These are phyloP conservation scores for Ascoidea rubescens DNA, from an alignment of 805 yeast species.

Conservation along the genomic window DNA sequence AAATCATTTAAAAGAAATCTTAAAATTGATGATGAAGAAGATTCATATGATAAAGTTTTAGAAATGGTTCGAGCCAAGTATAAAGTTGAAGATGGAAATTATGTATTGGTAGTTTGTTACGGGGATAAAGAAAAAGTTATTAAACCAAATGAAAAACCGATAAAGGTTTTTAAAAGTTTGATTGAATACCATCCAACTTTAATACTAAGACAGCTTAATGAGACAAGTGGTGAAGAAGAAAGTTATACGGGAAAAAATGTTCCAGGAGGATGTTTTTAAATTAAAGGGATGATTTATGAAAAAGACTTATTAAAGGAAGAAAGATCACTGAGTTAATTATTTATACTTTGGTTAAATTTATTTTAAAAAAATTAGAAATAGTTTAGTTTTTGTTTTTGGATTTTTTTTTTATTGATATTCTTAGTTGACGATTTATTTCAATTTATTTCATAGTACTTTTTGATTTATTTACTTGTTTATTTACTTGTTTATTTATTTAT, in stretches of 20 bases:
- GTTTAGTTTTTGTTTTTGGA: too few relatives aligned
- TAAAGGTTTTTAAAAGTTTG: slow-evolving; percentile 67
- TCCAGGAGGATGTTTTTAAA: slow-evolving; percentile 8
- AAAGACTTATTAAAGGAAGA: too few relatives aligned
- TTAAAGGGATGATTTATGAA: neutral
- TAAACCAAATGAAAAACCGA: slow-evolving; percentile 80
- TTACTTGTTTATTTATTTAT: too few relatives aligned
- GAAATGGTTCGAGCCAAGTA: slow-evolving; percentile 85
- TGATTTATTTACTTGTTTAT: too few relatives aligned
- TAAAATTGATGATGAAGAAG: slow-evolving; percentile 31
- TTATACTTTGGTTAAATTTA: too few relatives aligned
- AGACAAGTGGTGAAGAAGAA: slow-evolving; percentile 18
- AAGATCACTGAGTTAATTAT: too few relatives aligned
- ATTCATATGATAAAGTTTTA: slow-evolving; percentile 77
- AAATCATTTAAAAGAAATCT: neutral
- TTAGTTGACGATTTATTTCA: too few relatives aligned
- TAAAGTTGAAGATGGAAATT: slow-evolving; percentile 76
- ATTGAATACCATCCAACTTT: slow-evolving; percentile 82
- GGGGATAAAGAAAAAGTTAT: slow-evolving; percentile 82
- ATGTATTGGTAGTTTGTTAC: slow-evolving; percentile 78
- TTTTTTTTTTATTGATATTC: too few relatives aligned
- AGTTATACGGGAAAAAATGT: slow-evolving; percentile 9
- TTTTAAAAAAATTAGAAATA: too few relatives aligned
- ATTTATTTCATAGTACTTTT: too few relatives aligned
- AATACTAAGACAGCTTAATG: slow-evolving; percentile 79